These are phyloP conservation scores for Arthroderma uncinatum DNA, from an alignment of 2,329 filamentous ascomycete genomes.

Conservation along the genomic window DNA sequence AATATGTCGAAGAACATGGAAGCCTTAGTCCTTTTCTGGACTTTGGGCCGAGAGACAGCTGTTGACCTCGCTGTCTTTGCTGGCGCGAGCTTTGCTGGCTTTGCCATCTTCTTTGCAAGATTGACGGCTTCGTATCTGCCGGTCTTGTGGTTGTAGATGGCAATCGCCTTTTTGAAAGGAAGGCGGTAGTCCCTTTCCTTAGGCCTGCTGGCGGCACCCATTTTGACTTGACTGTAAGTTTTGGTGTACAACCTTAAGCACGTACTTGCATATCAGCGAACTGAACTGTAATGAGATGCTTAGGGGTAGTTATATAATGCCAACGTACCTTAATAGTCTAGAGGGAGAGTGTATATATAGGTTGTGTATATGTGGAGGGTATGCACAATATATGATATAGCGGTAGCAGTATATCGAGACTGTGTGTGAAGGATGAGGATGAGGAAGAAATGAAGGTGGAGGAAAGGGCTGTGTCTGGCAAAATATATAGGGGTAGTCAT, in stretches of 20 bases:
- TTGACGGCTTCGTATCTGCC: not conserved
- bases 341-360: not conserved
- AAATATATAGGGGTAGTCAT: not conserved
- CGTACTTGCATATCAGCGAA: not conserved
- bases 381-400: no score
- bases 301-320: no score
- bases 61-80: no score
- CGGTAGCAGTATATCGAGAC: no score
- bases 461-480: not conserved
- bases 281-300: no score
- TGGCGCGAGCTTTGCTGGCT: not conserved
- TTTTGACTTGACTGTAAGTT: not conserved
- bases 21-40: not conserved
- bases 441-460: not conserved
- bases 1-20: not conserved
- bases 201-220: not conserved
- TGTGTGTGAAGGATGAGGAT: not conserved
- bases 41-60: not conserved
- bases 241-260: not conserved
- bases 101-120: not conserved
- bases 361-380: not conserved
- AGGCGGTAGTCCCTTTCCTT: slow-evolving; percentile 1
- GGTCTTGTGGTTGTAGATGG: not conserved
- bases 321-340: not conserved
- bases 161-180: not conserved